These are phyloP conservation scores for Drechslerella dactyloides DNA, from an alignment of 2,329 filamentous ascomycete species.

Conservation along the genomic window DNA sequence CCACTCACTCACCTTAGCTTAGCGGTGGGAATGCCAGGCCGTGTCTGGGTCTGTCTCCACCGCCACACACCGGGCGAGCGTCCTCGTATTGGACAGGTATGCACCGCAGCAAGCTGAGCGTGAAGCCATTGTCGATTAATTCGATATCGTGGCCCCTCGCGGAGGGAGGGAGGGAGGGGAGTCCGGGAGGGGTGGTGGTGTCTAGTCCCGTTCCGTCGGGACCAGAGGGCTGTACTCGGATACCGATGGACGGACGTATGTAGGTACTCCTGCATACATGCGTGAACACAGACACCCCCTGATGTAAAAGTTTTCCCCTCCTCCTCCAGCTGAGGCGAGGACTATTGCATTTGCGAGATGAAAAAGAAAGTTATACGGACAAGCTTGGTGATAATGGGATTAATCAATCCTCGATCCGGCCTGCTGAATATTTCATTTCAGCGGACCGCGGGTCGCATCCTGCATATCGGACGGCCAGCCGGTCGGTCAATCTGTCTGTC, in stretches of 20 bases:
- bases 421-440: slow-evolving; percentile 6
- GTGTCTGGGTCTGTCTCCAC: slow-evolving; percentile 10
- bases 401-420: not conserved
- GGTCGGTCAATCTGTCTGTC: not conserved
- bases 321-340: not conserved
- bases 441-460: not conserved
- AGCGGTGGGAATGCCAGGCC: too few species aligned
- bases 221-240: slow-evolving; percentile 10
- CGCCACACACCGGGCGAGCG: slow-evolving; percentile 26
- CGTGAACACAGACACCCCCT: slow-evolving; percentile 2
- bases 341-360: not conserved
- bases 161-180: too few species aligned
- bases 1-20: too few species aligned
- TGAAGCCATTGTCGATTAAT: slow-evolving; percentile 13
- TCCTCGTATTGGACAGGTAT: not conserved
- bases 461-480: not conserved
- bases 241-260: too few species aligned
- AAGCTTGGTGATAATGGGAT: not conserved
- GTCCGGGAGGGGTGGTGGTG: too few species aligned
- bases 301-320: not conserved
- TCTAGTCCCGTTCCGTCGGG: slow-evolving; percentile 39
- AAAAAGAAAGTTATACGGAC: not conserved
- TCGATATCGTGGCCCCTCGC: slow-evolving; percentile 18
- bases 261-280: slow-evolving; percentile 21
- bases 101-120: slow-evolving; percentile 14